Evolutionary conservation across 768 basidiomycete genomes (phyloP), one percentile per base, ranked within the genome.

Genomic region (Guyanaporus albipodus): DNA sequence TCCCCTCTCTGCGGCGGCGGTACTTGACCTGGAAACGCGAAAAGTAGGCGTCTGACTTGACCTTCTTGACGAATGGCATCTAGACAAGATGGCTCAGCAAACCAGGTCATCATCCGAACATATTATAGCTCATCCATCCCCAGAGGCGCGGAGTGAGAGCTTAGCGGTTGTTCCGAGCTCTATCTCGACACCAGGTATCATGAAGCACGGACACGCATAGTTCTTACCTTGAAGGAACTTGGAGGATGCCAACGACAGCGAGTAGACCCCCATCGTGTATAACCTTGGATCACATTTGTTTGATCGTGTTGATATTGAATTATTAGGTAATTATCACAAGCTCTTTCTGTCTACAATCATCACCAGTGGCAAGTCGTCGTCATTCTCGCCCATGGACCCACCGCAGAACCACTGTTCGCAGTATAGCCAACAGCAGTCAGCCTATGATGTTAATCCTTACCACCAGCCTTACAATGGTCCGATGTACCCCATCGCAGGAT

Each of bases 1-100:
- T 98, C 50, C 96, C 96, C 75, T 99, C 96, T 68, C 93, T 84
- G 57, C 96, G 78, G 65, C 96, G 78, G 67, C 95, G 89, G 73
- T 96, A 96, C 77, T 98, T 98, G 63, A 98, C 94, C 77, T 96
- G 92, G 79, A 87, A 96, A 54, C 94, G 85, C 53, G 93, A 96
- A 76, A 91, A 96, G 85, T 97, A 97, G 63, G 95, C 91, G 68
- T 83, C 82, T 63, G 90, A 89, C 79, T 99, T 97, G 76, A 94
- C 70, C 59, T 87, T 85, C 77, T 97, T 97, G 77, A 96, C 87
- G 80, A 96, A 98, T 52, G 94, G 95, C 95, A 91, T 90, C 77
- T 78, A 43, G 15, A 32, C 26, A 37, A 49, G 44, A 32, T 37
- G 26, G 38, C 49, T 67, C 50, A 68, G 55, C 19, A 7, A 48